Evolutionary conservation across 139 green algal genomes (phyloP), one percentile per base, ranked within the genome.

Genomic region (Pleodorina starrii): DNA sequence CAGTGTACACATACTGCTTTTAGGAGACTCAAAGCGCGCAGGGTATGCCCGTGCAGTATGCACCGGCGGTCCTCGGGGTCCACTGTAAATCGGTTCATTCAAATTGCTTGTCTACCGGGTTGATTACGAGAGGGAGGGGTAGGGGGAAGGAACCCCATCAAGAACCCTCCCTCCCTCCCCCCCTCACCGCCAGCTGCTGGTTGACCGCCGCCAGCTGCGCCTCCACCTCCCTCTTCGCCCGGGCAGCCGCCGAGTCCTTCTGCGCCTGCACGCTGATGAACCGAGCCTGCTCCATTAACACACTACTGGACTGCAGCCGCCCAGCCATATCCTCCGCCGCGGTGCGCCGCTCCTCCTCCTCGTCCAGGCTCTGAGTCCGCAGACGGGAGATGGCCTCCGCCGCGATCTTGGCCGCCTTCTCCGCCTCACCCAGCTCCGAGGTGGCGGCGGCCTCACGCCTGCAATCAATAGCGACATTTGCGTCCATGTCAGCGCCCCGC

Each of bases 361-460:
- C 44, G 14, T 82, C 84, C 35, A 89, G 36, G 0, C 5, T 12
- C 2, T 25, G 25, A 1, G 54, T 44, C 79, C 73, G 59, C 11
- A 84, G 42, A 50, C 42, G 35, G 32, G 73, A 40, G 51, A 89
- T 84, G 21, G 76, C 79, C 17, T 85, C 81, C 4, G 90, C 90
- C 21, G 85, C 90, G 80, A 91, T 91, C 90, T 90, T 91, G 59
- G 87, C 90, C n/a, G 90, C 90, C 38, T 90, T 84, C 84, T 93
- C 90, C 38, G 90, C 90, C 42, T 90, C 29, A 7, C 89, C 54
- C 69, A 91, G 87, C 83, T 93, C 90, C 7, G 48, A 29, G 36
- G 57, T 68, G 1, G 90, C 90, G 25, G 87, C 46, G 38, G 87
- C 83, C 83, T 93, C 90, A 50, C 88, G 66, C 87, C 89, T 91